Percentiles rank a stretch among this genome's conserved stretches.
phyloP scores from a whole-genome alignment of 768 basidiomycete genomes.

The Tulasnella sp. region DNA sequence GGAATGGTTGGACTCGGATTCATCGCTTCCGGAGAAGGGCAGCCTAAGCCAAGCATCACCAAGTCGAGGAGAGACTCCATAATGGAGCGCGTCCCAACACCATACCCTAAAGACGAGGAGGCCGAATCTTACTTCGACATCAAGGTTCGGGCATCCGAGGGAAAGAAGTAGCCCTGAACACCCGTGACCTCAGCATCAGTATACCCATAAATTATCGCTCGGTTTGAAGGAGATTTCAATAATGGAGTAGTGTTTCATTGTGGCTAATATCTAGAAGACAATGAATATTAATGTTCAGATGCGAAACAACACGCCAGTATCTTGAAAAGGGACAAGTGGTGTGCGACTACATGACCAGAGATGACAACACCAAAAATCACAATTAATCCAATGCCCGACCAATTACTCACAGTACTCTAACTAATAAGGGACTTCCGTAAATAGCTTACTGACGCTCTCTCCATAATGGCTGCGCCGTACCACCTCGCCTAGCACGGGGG shows the following conservation, averaged over 20 bases:
- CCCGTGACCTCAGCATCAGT: too few species aligned
- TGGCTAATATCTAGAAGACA: neutral
- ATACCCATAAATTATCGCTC: too few species aligned
- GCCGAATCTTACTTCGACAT: neutral
- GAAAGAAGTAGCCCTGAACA: neutral
- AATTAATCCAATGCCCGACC: constrained; percentile 7
- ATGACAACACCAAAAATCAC: neutral
- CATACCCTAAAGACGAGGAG: neutral
- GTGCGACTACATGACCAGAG: neutral
- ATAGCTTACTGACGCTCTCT: constrained; percentile 88
- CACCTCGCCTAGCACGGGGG: constrained; percentile 92
- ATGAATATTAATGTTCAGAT: neutral
- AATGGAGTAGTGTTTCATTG: neutral
- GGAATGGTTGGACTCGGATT: neutral
- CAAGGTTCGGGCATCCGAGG: neutral
- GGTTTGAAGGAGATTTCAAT: too few species aligned
- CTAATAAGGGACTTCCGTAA: constrained; percentile 85
- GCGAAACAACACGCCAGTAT: neutral
- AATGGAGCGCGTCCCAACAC: neutral
- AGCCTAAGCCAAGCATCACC: neutral
- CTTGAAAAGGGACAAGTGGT: neutral
- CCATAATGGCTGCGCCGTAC: constrained; percentile 96
- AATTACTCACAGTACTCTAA: constrained; percentile 16
- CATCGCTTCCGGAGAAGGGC: neutral
- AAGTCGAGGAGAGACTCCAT: constrained; percentile 9